These are phyloP conservation scores for Acanthamoeba culbertsoni DNA, from an alignment of 208 protist genomes.

Conservation along the genomic window DNA sequence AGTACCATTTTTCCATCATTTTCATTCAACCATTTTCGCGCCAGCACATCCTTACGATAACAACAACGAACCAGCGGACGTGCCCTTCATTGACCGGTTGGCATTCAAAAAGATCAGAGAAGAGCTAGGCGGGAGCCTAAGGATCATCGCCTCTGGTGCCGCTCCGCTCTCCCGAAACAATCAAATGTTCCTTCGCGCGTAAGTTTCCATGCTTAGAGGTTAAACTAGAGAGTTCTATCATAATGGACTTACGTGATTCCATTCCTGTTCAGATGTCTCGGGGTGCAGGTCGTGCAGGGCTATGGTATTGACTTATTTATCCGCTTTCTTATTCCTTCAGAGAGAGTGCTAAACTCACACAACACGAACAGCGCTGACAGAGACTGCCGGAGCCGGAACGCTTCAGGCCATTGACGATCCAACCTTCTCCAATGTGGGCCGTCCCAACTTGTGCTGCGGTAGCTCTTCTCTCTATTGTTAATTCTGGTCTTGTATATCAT, in stretches of 20 bases:
- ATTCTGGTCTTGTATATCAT: not conserved
- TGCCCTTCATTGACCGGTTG: not conserved
- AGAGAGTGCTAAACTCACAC: not conserved
- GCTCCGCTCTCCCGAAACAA: not conserved
- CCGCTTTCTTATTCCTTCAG: not conserved
- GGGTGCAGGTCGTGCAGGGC: not conserved
- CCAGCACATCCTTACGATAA: not conserved
- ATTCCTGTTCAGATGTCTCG: not conserved
- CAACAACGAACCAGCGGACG: not conserved
- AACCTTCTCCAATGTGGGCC: slow-evolving; percentile 7
- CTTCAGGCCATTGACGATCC: not conserved
- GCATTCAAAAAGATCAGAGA: not conserved
- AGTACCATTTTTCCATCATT: not conserved
- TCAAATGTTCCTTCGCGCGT: slow-evolving; percentile 32
- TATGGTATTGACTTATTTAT: not conserved
- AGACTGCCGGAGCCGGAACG: not conserved
- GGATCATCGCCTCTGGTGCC: slow-evolving; percentile 7
- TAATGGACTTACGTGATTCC: too few relatives aligned
- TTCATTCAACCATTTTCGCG: not conserved
- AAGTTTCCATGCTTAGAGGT: too few relatives aligned
- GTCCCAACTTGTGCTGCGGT: slow-evolving; percentile 16
- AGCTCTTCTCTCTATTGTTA: not conserved
- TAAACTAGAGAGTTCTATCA: too few relatives aligned
- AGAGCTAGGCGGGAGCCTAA: not conserved
- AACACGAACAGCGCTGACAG: not conserved